Evolutionary conservation across 2,329 filamentous ascomycete species (phyloP), one percentile per base, ranked within the genome.

Genomic region (Nothomitra cinnamomea): DNA sequence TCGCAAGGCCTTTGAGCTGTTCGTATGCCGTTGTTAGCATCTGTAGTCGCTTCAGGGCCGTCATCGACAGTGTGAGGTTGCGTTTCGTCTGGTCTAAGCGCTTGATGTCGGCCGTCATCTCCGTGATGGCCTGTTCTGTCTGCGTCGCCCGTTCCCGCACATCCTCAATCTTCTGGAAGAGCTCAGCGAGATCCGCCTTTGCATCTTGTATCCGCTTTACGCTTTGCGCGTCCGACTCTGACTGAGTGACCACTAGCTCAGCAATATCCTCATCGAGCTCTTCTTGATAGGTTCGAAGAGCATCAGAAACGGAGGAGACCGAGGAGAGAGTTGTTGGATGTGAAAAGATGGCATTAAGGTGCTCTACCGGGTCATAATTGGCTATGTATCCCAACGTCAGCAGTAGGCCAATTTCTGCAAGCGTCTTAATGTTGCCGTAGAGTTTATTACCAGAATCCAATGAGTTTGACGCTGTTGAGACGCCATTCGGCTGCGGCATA

Each of bases 1-100:
- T 85, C 59, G 86, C 84, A 59, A 95, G 73, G 2, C 81, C 85
- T 55, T 85, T 79, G 55, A 98, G 75, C 70, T 98, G 92, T 65
- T 96, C 92, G 69, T 96, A 98, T n/a, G 92, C 92, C 2, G 92
- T 96, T 3, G 92, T 96, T 64, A 98, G 72, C 92, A 98, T 98
- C 74, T 98, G 92, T 61, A 98, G 75, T 48, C 92, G 78, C 72
- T 98, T 98, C 62, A 98, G 73, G 21, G 90, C 90, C 43, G 92
- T 98, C 92, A 98, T 98, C 59, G 88, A 95, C 53, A 94, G 76
- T 8, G 92, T 95, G 57, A 98, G 75, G 68, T 98, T 98, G 67
- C 84, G 84, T 73, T 98, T 98, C 38, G 92, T 95, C 67, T 85
- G 86, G 69, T 98, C 92, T 58, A 98, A 76, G 60, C 90, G 82